phyloP scores from a whole-genome alignment of 768 basidiomycete species.

The Steccherinum ochraceum region DNA sequence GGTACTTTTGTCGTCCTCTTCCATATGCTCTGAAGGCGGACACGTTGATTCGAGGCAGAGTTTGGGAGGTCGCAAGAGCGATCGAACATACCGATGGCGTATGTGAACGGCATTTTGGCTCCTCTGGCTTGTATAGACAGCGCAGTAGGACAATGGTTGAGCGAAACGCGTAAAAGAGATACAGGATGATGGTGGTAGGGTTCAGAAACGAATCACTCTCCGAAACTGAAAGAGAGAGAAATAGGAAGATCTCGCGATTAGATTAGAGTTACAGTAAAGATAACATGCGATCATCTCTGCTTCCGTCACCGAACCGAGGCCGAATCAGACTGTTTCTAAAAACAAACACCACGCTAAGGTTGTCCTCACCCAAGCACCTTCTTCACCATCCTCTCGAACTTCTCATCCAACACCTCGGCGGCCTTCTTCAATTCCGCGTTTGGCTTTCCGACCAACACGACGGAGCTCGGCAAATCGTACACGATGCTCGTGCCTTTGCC shows the following conservation, averaged over 20 bases:
- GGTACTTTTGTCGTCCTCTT: conserved; percentile 77
- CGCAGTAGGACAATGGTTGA: neutral
- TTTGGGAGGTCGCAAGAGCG: neutral
- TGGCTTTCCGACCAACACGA: conserved; percentile 27
- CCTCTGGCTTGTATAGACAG: too few species aligned
- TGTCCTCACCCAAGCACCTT: conserved; percentile 17
- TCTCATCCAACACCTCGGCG: conserved; percentile 34
- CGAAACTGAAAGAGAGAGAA: neutral
- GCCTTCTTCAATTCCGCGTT: conserved; percentile 24
- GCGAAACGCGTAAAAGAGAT: neutral
- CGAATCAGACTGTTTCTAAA: neutral
- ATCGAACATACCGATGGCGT: neutral
- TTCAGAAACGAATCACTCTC: too few species aligned
- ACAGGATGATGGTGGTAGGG: neutral
- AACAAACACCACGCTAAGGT: too few species aligned
- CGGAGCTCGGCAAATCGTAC: conserved; percentile 44
- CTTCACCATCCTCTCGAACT: conserved; percentile 35
- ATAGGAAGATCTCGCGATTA: too few species aligned
- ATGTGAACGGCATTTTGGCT: conserved; percentile 1
- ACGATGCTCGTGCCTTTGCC: conserved; percentile 33
- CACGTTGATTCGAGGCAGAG: neutral
- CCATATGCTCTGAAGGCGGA: conserved; percentile 73
- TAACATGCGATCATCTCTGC: neutral
- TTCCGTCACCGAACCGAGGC: neutral
- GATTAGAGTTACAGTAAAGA: too few species aligned